Evolutionary conservation across 1,284 basidiomycete species (phyloP), one percentile per base, ranked within the genome.

Genomic region (Tilletia indica): DNA sequence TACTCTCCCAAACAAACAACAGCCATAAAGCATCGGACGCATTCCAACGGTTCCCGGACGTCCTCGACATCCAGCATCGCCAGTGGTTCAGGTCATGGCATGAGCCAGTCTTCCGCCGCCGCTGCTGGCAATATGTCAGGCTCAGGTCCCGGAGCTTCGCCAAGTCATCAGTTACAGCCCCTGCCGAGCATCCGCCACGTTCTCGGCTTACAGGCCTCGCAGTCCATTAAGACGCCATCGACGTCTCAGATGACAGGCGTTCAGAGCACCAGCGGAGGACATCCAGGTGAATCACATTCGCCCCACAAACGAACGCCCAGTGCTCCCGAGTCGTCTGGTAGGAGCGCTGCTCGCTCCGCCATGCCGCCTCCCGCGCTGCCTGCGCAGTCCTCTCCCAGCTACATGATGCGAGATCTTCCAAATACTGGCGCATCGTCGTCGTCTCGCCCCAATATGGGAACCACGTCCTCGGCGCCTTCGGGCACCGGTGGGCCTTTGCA

Each of bases 181-280:
- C 12, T 64, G 61, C 61, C 61, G 14, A 64, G 61, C 34, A 64
- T 64, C 36, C 61, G 61, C 38, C 61, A 64, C 38, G 61, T 64
- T 34, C 61, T 64, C 34, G 61, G 61, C 34, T 34, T 64, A 14
- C 61, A 64, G 34, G 36, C 61, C 3, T 38, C 61, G 19, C 61
- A 64, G 3, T 39, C 61, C 4, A 64, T 64, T 2, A 64, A 64
- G 16, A 16, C 61, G 34, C 61, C 61, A 14, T 16, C 61, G 14
- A 8, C 38, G 36, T 36, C 61, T 8, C 61, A 34, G 3, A 64
- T 64, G 61, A 64, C 19, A 9, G 34, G 34, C 39, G 61, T 64
- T 16, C 38, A 39, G 8, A 64, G 61, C 61, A 21, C 36, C 34
- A 39, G 34, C 34, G 61, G 34, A 45, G 42, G 42, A 38, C 38